Conservation (phyloP, 768 basidiomycete genomes). For the Boletus sp. region DNA sequence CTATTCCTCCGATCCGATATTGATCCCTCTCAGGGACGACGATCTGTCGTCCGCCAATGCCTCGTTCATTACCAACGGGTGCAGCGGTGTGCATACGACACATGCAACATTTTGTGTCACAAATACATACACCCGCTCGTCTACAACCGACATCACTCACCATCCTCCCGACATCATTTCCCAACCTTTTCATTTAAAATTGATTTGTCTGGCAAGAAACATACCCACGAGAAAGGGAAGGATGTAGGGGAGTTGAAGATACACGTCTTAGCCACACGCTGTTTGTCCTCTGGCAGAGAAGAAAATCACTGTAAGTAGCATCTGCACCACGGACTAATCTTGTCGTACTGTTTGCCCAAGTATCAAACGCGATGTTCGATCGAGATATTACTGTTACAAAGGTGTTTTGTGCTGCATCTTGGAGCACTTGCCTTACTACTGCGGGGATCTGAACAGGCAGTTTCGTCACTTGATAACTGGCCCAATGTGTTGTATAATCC, state of each 20-base stretch:
- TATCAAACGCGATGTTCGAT: too few species aligned
- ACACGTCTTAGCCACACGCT: not conserved
- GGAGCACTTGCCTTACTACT: too few species aligned
- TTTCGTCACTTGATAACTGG: too few species aligned
- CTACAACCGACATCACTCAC: not conserved
- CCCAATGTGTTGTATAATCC: too few species aligned
- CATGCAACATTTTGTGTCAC: not conserved
- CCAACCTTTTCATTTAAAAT: not conserved
- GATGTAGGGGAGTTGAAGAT: not conserved
- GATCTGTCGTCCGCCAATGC: not conserved
- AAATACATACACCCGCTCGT: not conserved
- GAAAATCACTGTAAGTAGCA: not conserved
- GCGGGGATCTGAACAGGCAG: too few species aligned
- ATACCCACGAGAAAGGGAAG: conserved; percentile 4
- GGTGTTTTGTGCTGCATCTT: too few species aligned
- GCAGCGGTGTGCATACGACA: not conserved
- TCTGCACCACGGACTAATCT: not conserved
- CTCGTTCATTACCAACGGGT: not conserved
- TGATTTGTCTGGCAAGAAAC: not conserved
- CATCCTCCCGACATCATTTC: not conserved
- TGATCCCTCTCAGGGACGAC: conserved; percentile 28
- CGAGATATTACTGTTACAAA: too few species aligned
- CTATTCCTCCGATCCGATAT: conserved; percentile 79
- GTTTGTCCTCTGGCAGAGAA: not conserved
- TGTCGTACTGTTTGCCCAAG: not conserved